Conservation (phyloP, 2,329 filamentous ascomycete species). For the Aulographum hederae region DNA sequence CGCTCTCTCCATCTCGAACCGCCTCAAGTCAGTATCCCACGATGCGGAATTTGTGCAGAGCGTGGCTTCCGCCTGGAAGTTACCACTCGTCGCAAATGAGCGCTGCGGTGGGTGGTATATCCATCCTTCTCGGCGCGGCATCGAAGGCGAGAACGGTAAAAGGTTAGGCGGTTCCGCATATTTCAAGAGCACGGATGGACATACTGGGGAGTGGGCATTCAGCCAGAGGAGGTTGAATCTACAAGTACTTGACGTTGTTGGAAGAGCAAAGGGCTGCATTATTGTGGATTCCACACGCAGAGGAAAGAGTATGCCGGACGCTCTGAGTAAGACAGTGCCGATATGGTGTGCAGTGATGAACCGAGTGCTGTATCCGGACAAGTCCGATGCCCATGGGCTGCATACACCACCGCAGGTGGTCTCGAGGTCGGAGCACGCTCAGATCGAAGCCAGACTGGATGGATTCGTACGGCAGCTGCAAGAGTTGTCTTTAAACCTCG, state of each 20-base stretch:
- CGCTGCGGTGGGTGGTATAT: constrained; percentile 96
- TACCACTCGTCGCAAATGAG: constrained; percentile 81
- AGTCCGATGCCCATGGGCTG: constrained; percentile 31
- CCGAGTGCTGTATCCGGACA: constrained; percentile 49
- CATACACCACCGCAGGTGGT: constrained; percentile 57
- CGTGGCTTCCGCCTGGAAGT: constrained; percentile 35
- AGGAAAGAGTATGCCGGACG: constrained; percentile 92
- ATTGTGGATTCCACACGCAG: constrained; percentile 85
- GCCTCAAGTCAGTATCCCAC: constrained; percentile 56
- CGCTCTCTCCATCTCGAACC: constrained; percentile 63
- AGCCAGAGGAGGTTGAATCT: constrained; percentile 71
- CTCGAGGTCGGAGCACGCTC: constrained; percentile 56
- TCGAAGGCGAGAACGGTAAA: too few species aligned
- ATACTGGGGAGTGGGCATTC: constrained; percentile 80
- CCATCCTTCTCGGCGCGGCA: constrained; percentile 21
- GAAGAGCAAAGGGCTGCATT: constrained; percentile 51
- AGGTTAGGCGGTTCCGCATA: constrained; percentile 65
- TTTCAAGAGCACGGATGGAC: constrained; percentile 96
- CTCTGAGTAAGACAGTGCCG: constrained; percentile 80
- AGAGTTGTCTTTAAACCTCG: constrained; percentile 42
- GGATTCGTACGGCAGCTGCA: constrained; percentile 30
- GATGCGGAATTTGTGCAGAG: constrained; percentile 59
- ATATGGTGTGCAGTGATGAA: constrained; percentile 89
- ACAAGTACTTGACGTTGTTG: constrained; percentile 55
- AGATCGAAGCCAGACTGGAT: constrained; percentile 50